Evolutionary conservation across 257 asterid species (phyloP), one percentile per base, ranked within the genome.

Genomic region (Solanum pinnatisectum): DNA sequence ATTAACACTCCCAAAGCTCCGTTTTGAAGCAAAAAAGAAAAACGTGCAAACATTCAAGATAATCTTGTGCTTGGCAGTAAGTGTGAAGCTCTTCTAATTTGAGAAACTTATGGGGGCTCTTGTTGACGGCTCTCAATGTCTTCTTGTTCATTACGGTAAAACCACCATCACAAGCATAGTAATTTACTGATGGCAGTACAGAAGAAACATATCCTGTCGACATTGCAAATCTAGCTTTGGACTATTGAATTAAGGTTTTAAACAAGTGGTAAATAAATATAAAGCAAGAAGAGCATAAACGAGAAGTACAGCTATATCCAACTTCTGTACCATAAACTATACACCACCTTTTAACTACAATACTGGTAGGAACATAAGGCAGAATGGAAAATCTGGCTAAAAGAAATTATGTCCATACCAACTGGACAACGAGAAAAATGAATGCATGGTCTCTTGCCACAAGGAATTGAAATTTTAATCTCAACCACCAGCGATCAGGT

Each of bases 401-500:
- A 81, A 18, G 6, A 37, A 81, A 30, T 73, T 86, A 72, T 86
- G 82, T 88, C 46, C 92, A 73, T 95, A 97, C 99, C 99, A 97
- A 95, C 95, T 97, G 99, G 88, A 97, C 99, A 87, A 93, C 88
- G 90, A 96, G 93, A 87, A 97, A 97, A 90, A 97, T 95, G 92
- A 94, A 63, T 6, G 96, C 98, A 86, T 97, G 99, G 92, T 97
- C 99, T 92, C 99, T 96, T 56, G 98, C 99, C 88, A 97, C 98
- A 74, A 97, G 99, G 91, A 96, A 93, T 88, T 97, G 99, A 87
- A 97, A 97, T 92, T 97, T 97, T 88, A 97, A 91, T 90, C 99
- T 94, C 94, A 96, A 91, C 99, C 99, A 97, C 99, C 99, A 97
- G 76, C 99, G 99, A 79, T 96, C 99, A 63, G 98, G 94, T 87